Base-by-base conservation (phyloP, 2,329 filamentous ascomycete genomes). In the Sarocladium kiliense region DNA sequence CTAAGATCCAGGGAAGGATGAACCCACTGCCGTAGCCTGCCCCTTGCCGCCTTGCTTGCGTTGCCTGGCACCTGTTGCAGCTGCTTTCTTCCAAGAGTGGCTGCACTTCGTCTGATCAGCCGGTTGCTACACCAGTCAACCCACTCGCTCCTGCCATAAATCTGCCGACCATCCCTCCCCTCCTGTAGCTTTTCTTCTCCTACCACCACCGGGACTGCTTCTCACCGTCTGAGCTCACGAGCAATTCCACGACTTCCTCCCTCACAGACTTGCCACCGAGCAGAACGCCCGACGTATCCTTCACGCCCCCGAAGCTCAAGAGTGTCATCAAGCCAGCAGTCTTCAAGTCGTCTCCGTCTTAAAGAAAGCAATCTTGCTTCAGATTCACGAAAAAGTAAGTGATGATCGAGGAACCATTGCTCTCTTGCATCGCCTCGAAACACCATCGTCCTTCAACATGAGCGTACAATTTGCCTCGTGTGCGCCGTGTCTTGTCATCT, bases 141-240 rank as follows among this genome's bases (percentile, higher is more conserved):
- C 47, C 47, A 51, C 12, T 21, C 30, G 18, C 27, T 51, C 47
- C 47, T 51, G 26, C 27, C 47, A 51, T 51, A 51, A 32, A 51
- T n/a, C 27, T 51, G 47, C 47, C 47, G 47, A 23, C 26, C 7
- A 9, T 21, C 47, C 27, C 30, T 36, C 47, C 47, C 16, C 7
- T 18, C 26, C 47, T 36, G 5, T 3, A 21, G 36, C 7, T 51
- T 19, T 23, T 27, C 23, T 51, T 18, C 27, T 51, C 18, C 30
- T 18, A 34, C 27, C 23, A 51, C 10, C n/a, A 51, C 47, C n/a
- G 4, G 30, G 16, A 34, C 47, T 19, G 5, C 27, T 51, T 3
- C 30, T 14, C n/a, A 9, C n/a, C 11, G 23, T n/a, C 30, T 14
- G 7, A 36, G 26, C 18, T 21, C 18, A 7, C 47, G 16, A 23